Evolutionary conservation across 2,329 filamentous ascomycete species (phyloP).

Genomic region (Penicillium polonicum): DNA sequence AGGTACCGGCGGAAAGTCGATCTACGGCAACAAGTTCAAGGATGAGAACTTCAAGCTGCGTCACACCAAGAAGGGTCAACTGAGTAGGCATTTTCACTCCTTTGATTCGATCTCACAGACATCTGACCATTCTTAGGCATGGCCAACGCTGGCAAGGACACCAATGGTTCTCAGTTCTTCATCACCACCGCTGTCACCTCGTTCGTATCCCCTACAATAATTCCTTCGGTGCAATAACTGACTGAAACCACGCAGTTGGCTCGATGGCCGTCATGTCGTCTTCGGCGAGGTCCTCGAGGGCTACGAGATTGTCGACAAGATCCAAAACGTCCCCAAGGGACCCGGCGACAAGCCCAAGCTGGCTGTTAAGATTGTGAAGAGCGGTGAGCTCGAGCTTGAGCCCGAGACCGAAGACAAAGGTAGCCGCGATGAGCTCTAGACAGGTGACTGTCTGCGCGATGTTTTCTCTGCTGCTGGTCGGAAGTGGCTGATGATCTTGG

Average conservation of each 20-base stretch:
- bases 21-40: conserved; percentile 65
- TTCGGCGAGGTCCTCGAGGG: conserved; percentile 69
- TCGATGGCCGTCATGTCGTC: conserved; percentile 64
- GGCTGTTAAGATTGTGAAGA: conserved; percentile 64
- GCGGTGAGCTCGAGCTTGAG: conserved; percentile 61
- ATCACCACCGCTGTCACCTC: conserved; percentile 62
- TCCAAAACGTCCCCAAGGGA: conserved; percentile 62
- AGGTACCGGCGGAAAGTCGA: conserved; percentile 66
- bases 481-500: conserved; percentile 37
- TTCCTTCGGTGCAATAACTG: conserved; percentile 1
- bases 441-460: conserved; percentile 26
- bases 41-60: conserved; percentile 73
- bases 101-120: background rate
- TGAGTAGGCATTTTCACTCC: conserved; percentile 44
- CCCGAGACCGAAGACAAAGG: conserved; percentile 52
- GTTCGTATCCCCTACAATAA: conserved; percentile 25
- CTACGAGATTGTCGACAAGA: conserved; percentile 64
- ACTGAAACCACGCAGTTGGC: conserved; percentile 47
- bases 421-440: conserved; percentile 66
- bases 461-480: conserved; percentile 25
- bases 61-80: conserved; percentile 62
- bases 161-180: conserved; percentile 67
- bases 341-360: conserved; percentile 57
- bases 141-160: conserved; percentile 65
- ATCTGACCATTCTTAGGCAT: conserved; percentile 48